Percentiles rank a stretch among this genome's conserved stretches.
These are phyloP conservation scores for Rhizopogon roseolus DNA, from an alignment of 768 basidiomycete species.

Conservation along the genomic window DNA sequence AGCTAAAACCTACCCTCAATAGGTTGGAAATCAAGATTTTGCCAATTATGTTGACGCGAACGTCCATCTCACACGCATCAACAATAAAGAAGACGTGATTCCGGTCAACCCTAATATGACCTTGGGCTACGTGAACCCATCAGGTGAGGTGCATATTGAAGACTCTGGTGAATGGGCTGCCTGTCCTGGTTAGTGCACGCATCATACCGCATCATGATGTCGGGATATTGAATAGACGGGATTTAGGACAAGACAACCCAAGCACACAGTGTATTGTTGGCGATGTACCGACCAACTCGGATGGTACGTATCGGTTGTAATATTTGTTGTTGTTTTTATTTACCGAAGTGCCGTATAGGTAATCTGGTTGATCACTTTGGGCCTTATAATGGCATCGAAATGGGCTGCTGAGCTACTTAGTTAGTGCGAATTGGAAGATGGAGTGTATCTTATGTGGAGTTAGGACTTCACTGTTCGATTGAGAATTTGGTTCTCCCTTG, in stretches of 20 bases:
- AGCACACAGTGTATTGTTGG: conserved; percentile 26
- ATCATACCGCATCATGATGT: background rate
- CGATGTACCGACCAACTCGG: conserved; percentile 31
- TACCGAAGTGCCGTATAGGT: conserved; percentile 9
- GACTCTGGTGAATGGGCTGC: conserved; percentile 44
- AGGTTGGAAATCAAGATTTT: conserved; percentile 57
- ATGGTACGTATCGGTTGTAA: conserved; percentile 6
- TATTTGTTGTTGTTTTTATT: background rate
- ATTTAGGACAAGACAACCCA: conserved; percentile 55
- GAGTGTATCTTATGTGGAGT: too few species aligned
- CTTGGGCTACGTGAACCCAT: conserved; percentile 35
- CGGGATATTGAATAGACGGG: background rate
- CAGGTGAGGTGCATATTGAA: conserved; percentile 40
- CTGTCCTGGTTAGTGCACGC: conserved; percentile 41
- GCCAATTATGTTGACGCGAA: conserved; percentile 51
- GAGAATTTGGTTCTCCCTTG: too few species aligned
- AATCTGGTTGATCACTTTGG: conserved; percentile 41
- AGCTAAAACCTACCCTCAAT: background rate
- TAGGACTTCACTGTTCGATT: too few species aligned
- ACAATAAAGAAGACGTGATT: conserved; percentile 41
- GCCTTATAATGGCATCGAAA: conserved; percentile 25
- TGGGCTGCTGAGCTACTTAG: conserved; percentile 9
- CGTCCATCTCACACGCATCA: conserved; percentile 45
- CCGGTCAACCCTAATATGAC: conserved; percentile 30
- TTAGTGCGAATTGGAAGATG: too few species aligned